Conservation (phyloP, 2,329 filamentous ascomycete genomes). For the Stachybotrys elegans region DNA sequence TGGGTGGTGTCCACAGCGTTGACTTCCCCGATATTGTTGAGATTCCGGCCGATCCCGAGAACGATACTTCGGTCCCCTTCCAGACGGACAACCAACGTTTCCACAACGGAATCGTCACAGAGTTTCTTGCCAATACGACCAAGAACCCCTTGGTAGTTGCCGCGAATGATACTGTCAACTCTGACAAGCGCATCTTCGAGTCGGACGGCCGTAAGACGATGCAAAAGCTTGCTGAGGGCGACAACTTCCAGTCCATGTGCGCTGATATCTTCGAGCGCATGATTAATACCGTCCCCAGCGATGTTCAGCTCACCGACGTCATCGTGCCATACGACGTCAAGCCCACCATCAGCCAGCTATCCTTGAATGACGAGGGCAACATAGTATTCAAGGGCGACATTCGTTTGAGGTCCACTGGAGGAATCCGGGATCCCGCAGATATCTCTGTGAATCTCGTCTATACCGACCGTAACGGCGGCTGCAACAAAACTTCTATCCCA, state of each 20-base stretch:
- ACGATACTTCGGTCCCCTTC: conserved; percentile 28
- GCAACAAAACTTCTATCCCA: not conserved
- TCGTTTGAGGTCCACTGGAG: conserved; percentile 15
- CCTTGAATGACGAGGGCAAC: conserved; percentile 17
- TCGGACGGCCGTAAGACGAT: conserved; percentile 38
- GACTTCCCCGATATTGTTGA: conserved; percentile 32
- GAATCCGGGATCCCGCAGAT: conserved; percentile 14
- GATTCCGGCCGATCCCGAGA: conserved; percentile 16
- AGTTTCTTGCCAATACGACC: conserved; percentile 34
- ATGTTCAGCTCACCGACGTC: conserved; percentile 21
- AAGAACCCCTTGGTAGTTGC: conserved; percentile 35
- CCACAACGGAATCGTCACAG: conserved; percentile 35
- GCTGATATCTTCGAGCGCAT: conserved; percentile 22
- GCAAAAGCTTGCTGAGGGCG: conserved; percentile 27
- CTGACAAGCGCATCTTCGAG: conserved; percentile 36
- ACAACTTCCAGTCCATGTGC: conserved; percentile 28
- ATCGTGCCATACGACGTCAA: conserved; percentile 22
- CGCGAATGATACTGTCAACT: conserved; percentile 28
- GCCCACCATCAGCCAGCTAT: conserved; percentile 19
- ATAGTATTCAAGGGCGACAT: conserved; percentile 19
- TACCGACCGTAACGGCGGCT: not conserved
- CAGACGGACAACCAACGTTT: conserved; percentile 25
- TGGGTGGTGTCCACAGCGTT: conserved; percentile 37
- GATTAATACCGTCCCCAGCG: conserved; percentile 25
- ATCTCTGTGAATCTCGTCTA: conserved; percentile 9